Percentiles rank a stretch among this genome's conserved stretches.
Conservation (phyloP, 2,329 filamentous ascomycete species). For the Fusarium sarcochroum region DNA sequence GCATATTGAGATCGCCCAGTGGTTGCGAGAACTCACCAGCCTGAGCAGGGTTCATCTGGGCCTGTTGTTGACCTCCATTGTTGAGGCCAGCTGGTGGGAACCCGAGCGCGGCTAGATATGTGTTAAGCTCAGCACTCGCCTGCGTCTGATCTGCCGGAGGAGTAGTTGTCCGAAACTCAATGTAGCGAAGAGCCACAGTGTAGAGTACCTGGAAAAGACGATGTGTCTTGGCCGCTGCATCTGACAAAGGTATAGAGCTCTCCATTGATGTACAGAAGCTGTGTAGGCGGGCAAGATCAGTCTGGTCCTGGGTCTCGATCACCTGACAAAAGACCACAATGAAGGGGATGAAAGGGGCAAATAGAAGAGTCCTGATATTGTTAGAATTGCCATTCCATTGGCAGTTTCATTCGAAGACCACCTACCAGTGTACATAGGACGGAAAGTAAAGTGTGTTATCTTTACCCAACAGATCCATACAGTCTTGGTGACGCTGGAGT, state of each 20-base stretch:
- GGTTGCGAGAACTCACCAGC: conserved; percentile 28
- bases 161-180: conserved; percentile 63
- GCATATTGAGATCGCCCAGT: conserved; percentile 20
- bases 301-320: conserved; percentile 60
- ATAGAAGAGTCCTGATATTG: conserved; percentile 58
- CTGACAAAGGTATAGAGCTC: conserved; percentile 59
- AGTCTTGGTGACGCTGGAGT: conserved; percentile 58
- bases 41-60: conserved; percentile 23
- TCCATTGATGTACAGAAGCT: conserved; percentile 66
- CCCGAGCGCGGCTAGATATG: conserved; percentile 63
- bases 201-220: conserved; percentile 71
- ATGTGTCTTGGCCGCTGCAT: conserved; percentile 68
- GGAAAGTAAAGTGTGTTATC: conserved; percentile 56
- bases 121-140: conserved; percentile 47
- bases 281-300: conserved; percentile 63
- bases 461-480: conserved; percentile 56
- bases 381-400: conserved; percentile 5
- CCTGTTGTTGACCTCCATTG: conserved; percentile 33
- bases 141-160: conserved; percentile 54
- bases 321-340: conserved; percentile 67
- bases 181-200: conserved; percentile 70
- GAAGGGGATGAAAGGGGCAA: conserved; percentile 67
- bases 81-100: conserved; percentile 50
- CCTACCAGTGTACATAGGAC: conserved; percentile 61
- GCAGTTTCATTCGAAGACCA: too few relatives aligned